Base-by-base conservation (phyloP, 495 filamentous ascomycete genomes). In the Tirmania nivea region DNA sequence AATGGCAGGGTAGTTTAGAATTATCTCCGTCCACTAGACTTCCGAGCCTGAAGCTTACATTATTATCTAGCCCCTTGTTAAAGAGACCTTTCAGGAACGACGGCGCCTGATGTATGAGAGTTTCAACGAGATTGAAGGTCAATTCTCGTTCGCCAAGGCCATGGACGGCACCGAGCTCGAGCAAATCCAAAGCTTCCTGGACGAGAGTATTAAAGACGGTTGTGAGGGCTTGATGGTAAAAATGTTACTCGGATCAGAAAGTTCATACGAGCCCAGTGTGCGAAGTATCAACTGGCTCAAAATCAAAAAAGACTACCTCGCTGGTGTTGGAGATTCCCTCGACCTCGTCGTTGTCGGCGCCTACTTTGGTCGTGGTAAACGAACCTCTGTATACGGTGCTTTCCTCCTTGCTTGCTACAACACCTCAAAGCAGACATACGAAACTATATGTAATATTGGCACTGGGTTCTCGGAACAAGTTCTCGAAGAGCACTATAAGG, bases 141-240 rank as follows among this genome's bases (percentile, higher is more conserved):
- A 96, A 64, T 96, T 97, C 63, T 71, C 79, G 8, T 94, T 94
- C 57, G 90, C 90, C 10, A 86, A 86, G 42, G 78, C 70, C 58
- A 88, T 86, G 67, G 75, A 96, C 63, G 86, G 84, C n/a, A 81
- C 78, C 56, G 83, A 90, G 37, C 71, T 96, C 12, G 89, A 95
- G 31, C 84, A 93, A 60, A 96, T 97, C 52, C 87, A 94, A 64
- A 73, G 69, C 19, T 79, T 97, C 60, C 76, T 97, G 9, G 90
- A 97, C 55, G 88, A 95, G 19, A 83, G 78, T 59, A 83, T 96
- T 55, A 94, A 94, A 68, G 84, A 87, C 9, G 86, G 84, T 0
- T 97, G 90, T 60, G 90, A 97, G 70, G 90, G 90, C 6, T 69
- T 97, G 35, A 97, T 97, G 90, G 90, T 97, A 10, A 97, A 97